These are phyloP conservation scores for Eucalyptus paniculata DNA, from an alignment of 345 rosid genomes.

Conservation along the genomic window DNA sequence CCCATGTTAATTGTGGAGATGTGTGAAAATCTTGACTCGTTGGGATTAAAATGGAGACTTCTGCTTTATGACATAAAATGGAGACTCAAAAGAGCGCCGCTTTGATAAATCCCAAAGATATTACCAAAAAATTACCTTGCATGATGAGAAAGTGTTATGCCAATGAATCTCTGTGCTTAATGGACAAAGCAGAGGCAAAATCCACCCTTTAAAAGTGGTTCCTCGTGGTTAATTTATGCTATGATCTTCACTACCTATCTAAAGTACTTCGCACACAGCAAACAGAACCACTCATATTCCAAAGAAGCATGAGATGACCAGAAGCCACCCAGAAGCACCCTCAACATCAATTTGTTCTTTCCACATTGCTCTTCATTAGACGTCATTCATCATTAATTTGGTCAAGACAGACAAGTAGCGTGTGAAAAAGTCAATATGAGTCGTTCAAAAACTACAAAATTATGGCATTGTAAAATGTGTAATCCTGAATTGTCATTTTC, in stretches of 20 bases:
- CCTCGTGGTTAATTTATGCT: neutral
- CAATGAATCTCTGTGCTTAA: neutral
- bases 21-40: no score
- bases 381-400: neutral
- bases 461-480: neutral
- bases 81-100: neutral
- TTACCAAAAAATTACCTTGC: no score
- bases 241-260: neutral
- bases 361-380: neutral
- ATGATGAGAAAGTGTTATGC: neutral
- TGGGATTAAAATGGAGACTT: neutral
- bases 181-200: neutral
- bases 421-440: neutral
- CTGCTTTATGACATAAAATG: no score
- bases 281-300: neutral
- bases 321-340: neutral
- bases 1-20: neutral
- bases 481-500: neutral
- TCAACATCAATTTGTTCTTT: neutral
- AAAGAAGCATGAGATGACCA: neutral
- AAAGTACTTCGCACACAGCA: neutral
- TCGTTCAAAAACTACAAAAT: neutral
- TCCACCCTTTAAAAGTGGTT: neutral
- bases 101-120: no score
- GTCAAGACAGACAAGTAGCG: neutral